Percentiles rank a stretch among this genome's conserved stretches.
These are phyloP conservation scores for Lachancea dasiensis DNA, from an alignment of 805 yeast genomes.

Conservation along the genomic window DNA sequence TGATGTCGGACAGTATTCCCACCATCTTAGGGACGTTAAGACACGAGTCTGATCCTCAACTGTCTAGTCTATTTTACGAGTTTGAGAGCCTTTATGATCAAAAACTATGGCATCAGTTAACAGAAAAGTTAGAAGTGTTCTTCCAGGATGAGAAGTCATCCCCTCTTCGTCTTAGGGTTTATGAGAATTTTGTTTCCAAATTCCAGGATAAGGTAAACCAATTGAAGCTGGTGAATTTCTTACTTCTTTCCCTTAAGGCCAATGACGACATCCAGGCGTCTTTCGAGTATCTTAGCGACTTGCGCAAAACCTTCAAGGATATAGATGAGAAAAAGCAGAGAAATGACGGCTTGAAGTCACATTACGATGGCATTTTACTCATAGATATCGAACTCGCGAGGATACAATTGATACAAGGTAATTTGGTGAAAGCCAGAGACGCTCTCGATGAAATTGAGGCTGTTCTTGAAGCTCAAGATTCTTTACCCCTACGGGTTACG, in stretches of 20 bases:
- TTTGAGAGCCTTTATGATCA: constrained; percentile 84
- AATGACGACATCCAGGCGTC: constrained; percentile 41
- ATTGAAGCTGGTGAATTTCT: constrained; percentile 70
- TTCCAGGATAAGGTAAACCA: constrained; percentile 72
- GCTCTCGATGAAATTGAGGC: constrained; percentile 56
- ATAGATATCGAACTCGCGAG: constrained; percentile 72
- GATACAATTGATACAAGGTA: constrained; percentile 50
- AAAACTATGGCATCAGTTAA: constrained; percentile 92
- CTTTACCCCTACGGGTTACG: constrained; percentile 58
- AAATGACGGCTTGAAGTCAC: constrained; percentile 34
- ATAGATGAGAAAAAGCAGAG: constrained; percentile 32
- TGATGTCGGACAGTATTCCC: constrained; percentile 23
- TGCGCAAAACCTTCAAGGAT: constrained; percentile 41
- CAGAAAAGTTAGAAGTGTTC: constrained; percentile 56
- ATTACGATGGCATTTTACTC: constrained; percentile 51
- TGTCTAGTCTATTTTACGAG: constrained; percentile 41
- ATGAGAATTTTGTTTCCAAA: constrained; percentile 59
- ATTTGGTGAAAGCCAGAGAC: constrained; percentile 56
- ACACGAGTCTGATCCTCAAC: constrained; percentile 57
- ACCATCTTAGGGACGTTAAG: constrained; percentile 44
- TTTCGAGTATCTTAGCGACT: constrained; percentile 42
- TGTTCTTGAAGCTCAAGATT: constrained; percentile 50
- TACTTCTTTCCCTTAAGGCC: constrained; percentile 48
- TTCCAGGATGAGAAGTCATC: constrained; percentile 49
- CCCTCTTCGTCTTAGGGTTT: constrained; percentile 58